Evolutionary conservation across 306 rosid genomes (phyloP).

Genomic region (Prosopis cineraria): DNA sequence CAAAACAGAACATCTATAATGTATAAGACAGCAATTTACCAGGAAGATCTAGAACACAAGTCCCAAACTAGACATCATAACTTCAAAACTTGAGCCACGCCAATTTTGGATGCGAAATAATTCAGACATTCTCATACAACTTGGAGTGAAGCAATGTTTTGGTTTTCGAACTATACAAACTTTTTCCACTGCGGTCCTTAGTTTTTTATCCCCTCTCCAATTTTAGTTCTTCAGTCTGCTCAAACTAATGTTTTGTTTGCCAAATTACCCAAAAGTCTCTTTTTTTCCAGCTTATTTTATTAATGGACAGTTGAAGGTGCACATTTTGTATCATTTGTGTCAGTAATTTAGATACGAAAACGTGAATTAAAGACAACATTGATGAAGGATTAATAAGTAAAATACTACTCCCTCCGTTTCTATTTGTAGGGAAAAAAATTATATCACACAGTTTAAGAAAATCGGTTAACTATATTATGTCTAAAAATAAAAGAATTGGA

Average conservation of each 20-base stretch:
- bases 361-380: background rate
- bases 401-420: too few relatives aligned
- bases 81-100: slow-evolving; percentile 8
- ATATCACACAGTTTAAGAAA: too few relatives aligned
- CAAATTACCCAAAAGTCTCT: background rate
- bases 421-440: too few relatives aligned
- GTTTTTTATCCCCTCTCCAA: background rate
- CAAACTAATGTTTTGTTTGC: background rate
- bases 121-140: background rate
- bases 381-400: background rate
- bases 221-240: background rate
- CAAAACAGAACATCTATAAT: background rate
- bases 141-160: background rate
- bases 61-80: background rate
- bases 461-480: too few relatives aligned
- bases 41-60: background rate
- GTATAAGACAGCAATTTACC: background rate
- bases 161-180: background rate
- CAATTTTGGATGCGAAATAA: background rate
- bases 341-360: background rate
- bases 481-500: too few relatives aligned
- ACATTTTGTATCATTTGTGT: background rate
- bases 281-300: background rate
- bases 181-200: background rate
- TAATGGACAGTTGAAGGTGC: background rate